Evolutionary conservation across 768 basidiomycete genomes (phyloP).

Genomic region (Podaxis pistillaris): DNA sequence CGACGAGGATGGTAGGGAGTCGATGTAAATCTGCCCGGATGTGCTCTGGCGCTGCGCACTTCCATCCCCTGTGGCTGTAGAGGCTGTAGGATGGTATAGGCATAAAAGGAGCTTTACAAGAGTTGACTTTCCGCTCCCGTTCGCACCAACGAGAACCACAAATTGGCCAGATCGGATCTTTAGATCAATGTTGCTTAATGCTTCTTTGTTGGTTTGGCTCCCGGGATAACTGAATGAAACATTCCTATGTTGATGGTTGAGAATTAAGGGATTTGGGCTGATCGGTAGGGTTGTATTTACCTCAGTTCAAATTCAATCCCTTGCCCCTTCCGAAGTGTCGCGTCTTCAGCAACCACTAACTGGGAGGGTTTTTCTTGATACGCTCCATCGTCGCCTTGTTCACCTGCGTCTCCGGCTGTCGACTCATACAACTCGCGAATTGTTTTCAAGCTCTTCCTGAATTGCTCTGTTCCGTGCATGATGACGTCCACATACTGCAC

Average conservation of each 20-base stretch:
- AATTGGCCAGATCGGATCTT: conserved; percentile 33
- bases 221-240: conserved; percentile 55
- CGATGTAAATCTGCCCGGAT: conserved; percentile 41
- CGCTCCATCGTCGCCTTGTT: conserved; percentile 17
- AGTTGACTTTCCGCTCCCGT: conserved; percentile 40
- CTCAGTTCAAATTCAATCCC: conserved; percentile 26
- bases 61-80: too few species aligned
- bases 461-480: conserved; percentile 17
- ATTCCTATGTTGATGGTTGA: conserved; percentile 31
- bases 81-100: conserved; percentile 27
- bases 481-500: conserved; percentile 23
- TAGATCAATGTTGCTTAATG: conserved; percentile 32
- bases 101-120: conserved; percentile 36
- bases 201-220: conserved; percentile 21
- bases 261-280: not conserved
- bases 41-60: conserved; percentile 11
- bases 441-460: conserved; percentile 25
- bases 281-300: conserved; percentile 10
- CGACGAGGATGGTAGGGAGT: conserved; percentile 34
- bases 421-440: conserved; percentile 33
- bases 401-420: conserved; percentile 26
- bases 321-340: conserved; percentile 5
- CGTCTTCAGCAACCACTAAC: not conserved
- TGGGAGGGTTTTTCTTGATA: not conserved
- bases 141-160: conserved; percentile 40